Evolutionary conservation across 306 rosid species (phyloP).

Genomic region (Lupinus albus): DNA sequence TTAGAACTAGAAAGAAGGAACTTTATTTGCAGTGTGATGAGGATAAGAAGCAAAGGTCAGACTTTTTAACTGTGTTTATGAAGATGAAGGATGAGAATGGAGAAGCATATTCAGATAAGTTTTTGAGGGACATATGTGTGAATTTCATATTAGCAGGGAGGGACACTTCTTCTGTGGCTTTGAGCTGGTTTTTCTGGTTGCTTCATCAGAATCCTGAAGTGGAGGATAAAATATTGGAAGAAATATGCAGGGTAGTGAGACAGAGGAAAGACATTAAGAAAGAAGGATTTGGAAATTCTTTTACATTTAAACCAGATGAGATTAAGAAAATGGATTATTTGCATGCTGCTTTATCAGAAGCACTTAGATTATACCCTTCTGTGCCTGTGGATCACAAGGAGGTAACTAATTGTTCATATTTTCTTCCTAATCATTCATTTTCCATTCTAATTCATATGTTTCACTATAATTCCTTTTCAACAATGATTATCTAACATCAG

Average conservation of each 20-base stretch:
- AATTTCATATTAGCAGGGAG: constrained; percentile 92
- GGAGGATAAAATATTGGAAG: constrained; percentile 65
- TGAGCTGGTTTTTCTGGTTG: constrained; percentile 97
- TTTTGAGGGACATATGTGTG: constrained; percentile 90
- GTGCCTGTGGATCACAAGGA: constrained; percentile 94
- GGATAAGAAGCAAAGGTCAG: constrained; percentile 45
- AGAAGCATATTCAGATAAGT: constrained; percentile 64
- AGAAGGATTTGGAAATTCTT: constrained; percentile 33
- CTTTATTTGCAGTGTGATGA: constrained; percentile 38
- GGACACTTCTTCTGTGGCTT: constrained; percentile 96
- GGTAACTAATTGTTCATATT: constrained; percentile 59
- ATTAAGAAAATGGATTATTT: constrained; percentile 90
- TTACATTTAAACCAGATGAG: constrained; percentile 67
- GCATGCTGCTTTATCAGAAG: constrained; percentile 89
- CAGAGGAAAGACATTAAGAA: constrained; percentile 47
- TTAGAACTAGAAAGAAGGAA: constrained; percentile 74
- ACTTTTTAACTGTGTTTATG: constrained; percentile 76
- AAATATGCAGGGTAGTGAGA: constrained; percentile 55
- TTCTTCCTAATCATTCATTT: not conserved
- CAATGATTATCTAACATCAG: no score
- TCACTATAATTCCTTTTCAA: not conserved
- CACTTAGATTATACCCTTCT: constrained; percentile 88
- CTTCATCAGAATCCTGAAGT: constrained; percentile 64
- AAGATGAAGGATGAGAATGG: constrained; percentile 71
- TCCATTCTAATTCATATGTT: not conserved